Evolutionary conservation across 192 early-diverging fungal genomes (phyloP).

Genomic region (Coemansia sp.): DNA sequence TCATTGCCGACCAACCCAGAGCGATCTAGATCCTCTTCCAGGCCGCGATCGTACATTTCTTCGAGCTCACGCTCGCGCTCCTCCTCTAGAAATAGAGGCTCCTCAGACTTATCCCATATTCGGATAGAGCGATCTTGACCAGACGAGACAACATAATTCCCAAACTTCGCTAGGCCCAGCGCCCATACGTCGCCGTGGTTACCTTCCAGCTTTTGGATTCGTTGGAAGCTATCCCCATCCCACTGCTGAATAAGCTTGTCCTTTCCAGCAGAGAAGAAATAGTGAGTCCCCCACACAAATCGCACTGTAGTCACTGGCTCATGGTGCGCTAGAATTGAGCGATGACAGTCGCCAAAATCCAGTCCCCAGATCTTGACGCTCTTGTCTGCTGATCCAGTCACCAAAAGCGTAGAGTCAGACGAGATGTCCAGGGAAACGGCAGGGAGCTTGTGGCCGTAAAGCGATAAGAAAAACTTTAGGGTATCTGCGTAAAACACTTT

Average conservation of each 20-base stretch:
- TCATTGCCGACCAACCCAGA: conserved; percentile 24
- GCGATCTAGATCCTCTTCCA: conserved; percentile 65
- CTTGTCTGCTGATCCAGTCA: conserved; percentile 96
- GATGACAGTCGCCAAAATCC: conserved; percentile 99
- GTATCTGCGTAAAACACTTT: conserved; percentile 97
- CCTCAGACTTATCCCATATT: conserved; percentile 95
- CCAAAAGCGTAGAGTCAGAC: conserved; percentile 85
- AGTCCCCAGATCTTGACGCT: conserved; percentile 98
- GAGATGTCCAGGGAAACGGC: conserved; percentile 99
- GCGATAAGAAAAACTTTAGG: conserved; percentile 94
- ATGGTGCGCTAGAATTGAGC: conserved; percentile 89
- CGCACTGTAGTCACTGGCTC: conserved; percentile 85
- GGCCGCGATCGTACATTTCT: conserved; percentile 79
- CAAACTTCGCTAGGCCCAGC: conserved; percentile 85
- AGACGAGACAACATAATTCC: conserved; percentile 82
- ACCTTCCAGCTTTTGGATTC: conserved; percentile 89
- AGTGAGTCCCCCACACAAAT: conserved; percentile 95
- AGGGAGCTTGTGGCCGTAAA: conserved; percentile 97
- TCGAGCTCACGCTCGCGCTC: conserved; percentile 95
- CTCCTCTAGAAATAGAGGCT: conserved; percentile 93
- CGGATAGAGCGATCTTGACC: conserved; percentile 95
- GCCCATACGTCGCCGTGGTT: conserved; percentile 96
- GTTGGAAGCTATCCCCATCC: conserved; percentile 97
- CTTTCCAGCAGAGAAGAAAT: conserved; percentile 91
- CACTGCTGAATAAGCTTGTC: conserved; percentile 91